phyloP scores from a whole-genome alignment of 129 eudicot genomes.

The Centaurea solstitialis region DNA sequence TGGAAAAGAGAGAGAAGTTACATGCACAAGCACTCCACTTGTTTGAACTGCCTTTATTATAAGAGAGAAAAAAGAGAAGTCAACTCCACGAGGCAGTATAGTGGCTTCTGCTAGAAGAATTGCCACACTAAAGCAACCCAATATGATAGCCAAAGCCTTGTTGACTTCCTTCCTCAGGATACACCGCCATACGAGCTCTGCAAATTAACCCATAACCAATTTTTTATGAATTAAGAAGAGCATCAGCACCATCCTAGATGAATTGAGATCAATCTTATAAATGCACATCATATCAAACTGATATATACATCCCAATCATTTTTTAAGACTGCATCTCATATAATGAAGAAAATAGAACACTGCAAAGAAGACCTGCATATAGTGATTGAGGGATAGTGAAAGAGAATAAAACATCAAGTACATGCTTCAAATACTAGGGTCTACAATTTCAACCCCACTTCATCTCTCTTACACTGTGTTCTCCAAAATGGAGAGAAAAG shows the following conservation, averaged over 20 bases:
- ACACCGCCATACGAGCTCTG: conserved; percentile 90
- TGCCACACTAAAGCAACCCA: conserved; percentile 81
- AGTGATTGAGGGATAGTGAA: too few species aligned
- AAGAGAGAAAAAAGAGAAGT: conserved; percentile 81
- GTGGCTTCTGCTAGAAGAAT: conserved; percentile 96
- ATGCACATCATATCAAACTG: background rate
- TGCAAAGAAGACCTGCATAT: too few species aligned
- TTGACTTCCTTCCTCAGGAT: conserved; percentile 63
- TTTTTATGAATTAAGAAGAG: background rate
- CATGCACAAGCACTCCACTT: conserved; percentile 81
- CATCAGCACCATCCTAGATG: background rate
- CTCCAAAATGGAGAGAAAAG: too few species aligned
- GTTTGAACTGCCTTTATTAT: conserved; percentile 53
- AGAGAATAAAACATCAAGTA: too few species aligned
- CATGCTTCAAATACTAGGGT: too few species aligned
- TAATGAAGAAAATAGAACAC: background rate
- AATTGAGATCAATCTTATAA: background rate
- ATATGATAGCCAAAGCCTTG: conserved; percentile 55
- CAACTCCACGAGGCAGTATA: conserved; percentile 68
- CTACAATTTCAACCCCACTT: too few species aligned
- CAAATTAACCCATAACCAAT: background rate
- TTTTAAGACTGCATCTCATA: background rate
- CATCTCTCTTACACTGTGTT: too few species aligned
- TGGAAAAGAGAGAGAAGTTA: conserved; percentile 20
- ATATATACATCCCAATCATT: background rate